phyloP scores from a whole-genome alignment of 106 monocot genomes.

The Acorus calamus region DNA sequence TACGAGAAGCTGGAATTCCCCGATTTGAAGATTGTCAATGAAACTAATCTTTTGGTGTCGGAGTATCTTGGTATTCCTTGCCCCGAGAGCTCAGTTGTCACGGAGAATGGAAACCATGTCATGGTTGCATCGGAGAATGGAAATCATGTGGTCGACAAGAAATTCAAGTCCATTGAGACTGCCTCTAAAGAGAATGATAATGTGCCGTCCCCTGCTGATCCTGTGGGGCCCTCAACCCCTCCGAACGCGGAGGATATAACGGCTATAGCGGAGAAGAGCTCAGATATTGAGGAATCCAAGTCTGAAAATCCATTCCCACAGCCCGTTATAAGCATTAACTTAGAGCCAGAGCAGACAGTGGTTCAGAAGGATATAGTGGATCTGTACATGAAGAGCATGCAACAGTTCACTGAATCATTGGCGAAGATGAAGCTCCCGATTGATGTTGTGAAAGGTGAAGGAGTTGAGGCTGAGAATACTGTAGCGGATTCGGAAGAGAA shows the following conservation, averaged over 20 bases:
- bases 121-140: conserved; percentile 8
- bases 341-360: conserved; percentile 33
- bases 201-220: conserved; percentile 6
- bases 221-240: conserved; percentile 13
- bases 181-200: too few species aligned
- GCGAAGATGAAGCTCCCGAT: conserved; percentile 69
- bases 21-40: conserved; percentile 49
- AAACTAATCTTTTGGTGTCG: conserved; percentile 59
- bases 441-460: conserved; percentile 25
- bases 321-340: conserved; percentile 24
- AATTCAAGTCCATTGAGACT: too few species aligned
- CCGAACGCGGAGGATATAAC: conserved; percentile 11
- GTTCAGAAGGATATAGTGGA: conserved; percentile 64
- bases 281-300: conserved; percentile 31
- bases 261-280: neutral
- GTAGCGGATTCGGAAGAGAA: conserved; percentile 13
- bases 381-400: conserved; percentile 73
- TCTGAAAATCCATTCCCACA: conserved; percentile 13
- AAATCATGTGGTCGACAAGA: neutral
- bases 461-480: conserved; percentile 15
- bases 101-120: neutral
- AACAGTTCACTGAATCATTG: conserved; percentile 57
- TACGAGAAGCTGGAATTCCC: conserved; percentile 62
- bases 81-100: conserved; percentile 15
- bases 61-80: conserved; percentile 46